Evolutionary conservation across 495 filamentous ascomycete species (phyloP), one percentile per base, ranked within the genome.

Genomic region (Penicillium flavigenum): DNA sequence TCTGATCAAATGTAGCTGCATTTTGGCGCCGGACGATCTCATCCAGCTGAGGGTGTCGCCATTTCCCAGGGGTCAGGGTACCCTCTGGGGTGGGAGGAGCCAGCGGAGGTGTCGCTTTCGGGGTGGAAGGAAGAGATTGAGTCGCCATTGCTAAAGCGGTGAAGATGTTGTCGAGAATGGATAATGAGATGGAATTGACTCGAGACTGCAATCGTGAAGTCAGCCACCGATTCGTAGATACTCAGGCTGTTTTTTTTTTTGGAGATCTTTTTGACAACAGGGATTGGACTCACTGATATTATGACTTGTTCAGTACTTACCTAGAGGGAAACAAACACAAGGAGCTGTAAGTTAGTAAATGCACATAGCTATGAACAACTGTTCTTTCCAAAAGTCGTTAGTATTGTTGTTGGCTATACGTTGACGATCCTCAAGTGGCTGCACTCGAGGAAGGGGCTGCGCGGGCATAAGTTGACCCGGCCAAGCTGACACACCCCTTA

Each of bases 21-120:
- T 85, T 83, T 56, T 89, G 88, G 29, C 92, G 85, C 50, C 79
- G 80, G 14, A 85, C 80, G 60, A 97, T 88, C 68, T 95, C 90
- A 59, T 87, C 76, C 47, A 96, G 74, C 29, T 84, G 83, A 5
- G 92, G 92, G 71, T 97, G 92, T 58, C 83, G 82, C 92, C 92
- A 97, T 72, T 87, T 90, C 48, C 92, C 92, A 14, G 90, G 84
- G 8, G 80, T 79, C 14, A 76, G 78, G n/a, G 79, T 76, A 58
- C 67, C 78, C 73, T 76, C 78, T 6, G 72, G 58, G 8, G 62
- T 67, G 54, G 74, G 79, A 74, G 67, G 79, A 74, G 67, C 68
- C 65, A 67, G 44, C 77, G 62, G 68, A 79, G 74, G 65, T 70
- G 59, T 70, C 76, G 74, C 72, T 86, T 64, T 91, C 87, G 76